Evolutionary conservation across 2,329 filamentous ascomycete species (phyloP).

Genomic region (Cyphellophora europaea): DNA sequence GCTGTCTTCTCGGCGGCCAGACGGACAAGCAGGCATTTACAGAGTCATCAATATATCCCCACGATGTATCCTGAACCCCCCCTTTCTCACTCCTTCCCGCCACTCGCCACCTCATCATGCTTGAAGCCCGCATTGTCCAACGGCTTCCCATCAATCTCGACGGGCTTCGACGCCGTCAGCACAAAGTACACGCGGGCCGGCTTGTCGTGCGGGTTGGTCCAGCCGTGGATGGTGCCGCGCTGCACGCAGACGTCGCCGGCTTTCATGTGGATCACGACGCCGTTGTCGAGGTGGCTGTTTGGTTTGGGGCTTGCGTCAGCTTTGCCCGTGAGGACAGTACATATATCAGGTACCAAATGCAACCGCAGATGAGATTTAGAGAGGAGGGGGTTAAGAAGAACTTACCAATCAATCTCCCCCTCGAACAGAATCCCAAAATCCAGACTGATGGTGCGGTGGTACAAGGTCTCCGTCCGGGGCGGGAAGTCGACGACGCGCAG

Average conservation of each 20-base stretch:
- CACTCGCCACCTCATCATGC: slow-evolving; percentile 1
- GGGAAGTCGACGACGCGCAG: slow-evolving; percentile 15
- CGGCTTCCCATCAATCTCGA: slow-evolving; percentile 9
- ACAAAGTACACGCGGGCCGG: slow-evolving; percentile 18
- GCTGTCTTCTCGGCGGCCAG: too few relatives aligned
- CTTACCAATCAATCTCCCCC: slow-evolving; percentile 15
- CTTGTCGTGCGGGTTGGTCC: slow-evolving; percentile 16
- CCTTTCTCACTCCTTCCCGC: not conserved
- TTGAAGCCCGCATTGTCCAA: slow-evolving; percentile 3
- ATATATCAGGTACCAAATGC: not conserved
- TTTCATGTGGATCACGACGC: slow-evolving; percentile 15
- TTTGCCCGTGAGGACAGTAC: too few relatives aligned
- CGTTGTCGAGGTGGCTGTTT: slow-evolving; percentile 18
- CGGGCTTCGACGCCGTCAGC: slow-evolving; percentile 8
- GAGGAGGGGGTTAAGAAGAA: too few relatives aligned
- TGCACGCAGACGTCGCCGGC: slow-evolving; percentile 19
- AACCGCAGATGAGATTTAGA: not conserved
- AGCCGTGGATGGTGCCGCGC: slow-evolving; percentile 21
- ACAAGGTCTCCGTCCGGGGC: slow-evolving; percentile 7
- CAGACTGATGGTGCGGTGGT: slow-evolving; percentile 19
- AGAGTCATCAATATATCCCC: too few relatives aligned
- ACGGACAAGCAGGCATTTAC: too few relatives aligned
- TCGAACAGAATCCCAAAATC: slow-evolving; percentile 21
- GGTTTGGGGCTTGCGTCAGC: too few relatives aligned
- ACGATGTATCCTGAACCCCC: too few relatives aligned